Evolutionary conservation across 2,329 filamentous ascomycete genomes (phyloP).

Genomic region (Graphiopsis chlorocephala): DNA sequence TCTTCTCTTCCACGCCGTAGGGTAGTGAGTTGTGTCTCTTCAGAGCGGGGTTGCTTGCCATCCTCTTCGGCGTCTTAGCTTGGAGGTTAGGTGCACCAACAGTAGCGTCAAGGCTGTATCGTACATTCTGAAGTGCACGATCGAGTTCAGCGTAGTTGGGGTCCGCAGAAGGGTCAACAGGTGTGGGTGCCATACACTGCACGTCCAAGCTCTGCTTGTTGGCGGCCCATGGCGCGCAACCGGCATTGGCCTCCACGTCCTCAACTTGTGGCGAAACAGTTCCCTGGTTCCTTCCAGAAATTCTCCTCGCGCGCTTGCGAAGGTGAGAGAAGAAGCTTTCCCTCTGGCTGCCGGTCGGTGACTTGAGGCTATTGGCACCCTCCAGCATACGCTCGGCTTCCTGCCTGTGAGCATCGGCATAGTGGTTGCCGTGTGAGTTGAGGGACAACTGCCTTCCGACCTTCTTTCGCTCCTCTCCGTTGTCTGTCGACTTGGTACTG

Average conservation of each 20-base stretch:
- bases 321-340: constrained; percentile 99
- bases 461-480: constrained; percentile 75
- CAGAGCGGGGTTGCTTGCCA: constrained; percentile 45
- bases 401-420: constrained; percentile 82
- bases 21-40: constrained; percentile 50
- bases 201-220: constrained; percentile 65
- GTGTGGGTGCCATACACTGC: constrained; percentile 46
- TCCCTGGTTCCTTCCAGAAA: constrained; percentile 86
- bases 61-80: constrained; percentile 33
- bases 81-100: constrained; percentile 34
- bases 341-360: constrained; percentile 75
- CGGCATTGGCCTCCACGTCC: constrained; percentile 88
- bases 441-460: constrained; percentile 92
- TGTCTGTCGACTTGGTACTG: constrained; percentile 57
- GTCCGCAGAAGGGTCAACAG: constrained; percentile 45
- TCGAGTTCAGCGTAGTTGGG: constrained; percentile 59
- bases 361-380: constrained; percentile 71
- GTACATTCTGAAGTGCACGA: constrained; percentile 59
- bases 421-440: constrained; percentile 88
- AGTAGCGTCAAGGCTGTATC: constrained; percentile 54
- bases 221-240: constrained; percentile 78
- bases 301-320: constrained; percentile 83
- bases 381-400: constrained; percentile 89
- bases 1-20: constrained; percentile 49
- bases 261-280: constrained; percentile 76